Conservation (phyloP, 176 grass and related monocot genomes). For the Aechmea fasciata region DNA sequence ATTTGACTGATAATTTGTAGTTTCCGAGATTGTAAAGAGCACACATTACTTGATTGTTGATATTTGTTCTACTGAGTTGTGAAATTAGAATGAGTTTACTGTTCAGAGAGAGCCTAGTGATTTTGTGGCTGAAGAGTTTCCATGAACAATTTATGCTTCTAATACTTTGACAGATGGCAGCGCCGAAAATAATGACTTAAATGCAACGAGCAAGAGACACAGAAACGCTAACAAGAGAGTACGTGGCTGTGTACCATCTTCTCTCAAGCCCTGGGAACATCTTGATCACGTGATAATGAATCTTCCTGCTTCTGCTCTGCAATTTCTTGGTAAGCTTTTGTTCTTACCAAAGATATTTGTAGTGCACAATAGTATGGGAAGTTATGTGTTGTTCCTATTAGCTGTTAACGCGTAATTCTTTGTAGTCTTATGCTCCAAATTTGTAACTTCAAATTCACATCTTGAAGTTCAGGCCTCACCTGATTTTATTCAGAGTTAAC, state of each 20-base stretch:
- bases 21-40: background rate
- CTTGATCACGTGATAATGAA: conserved; percentile 94
- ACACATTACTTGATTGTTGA: too few species aligned
- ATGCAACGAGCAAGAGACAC: conserved; percentile 44
- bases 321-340: conserved; percentile 65
- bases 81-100: too few species aligned
- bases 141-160: background rate
- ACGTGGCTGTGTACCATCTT: conserved; percentile 33
- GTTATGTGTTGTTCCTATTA: background rate
- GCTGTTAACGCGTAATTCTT: background rate
- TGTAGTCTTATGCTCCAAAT: background rate
- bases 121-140: too few species aligned
- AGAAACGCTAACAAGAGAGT: conserved; percentile 49
- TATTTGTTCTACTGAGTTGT: too few species aligned
- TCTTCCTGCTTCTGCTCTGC: conserved; percentile 82
- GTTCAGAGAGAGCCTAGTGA: too few species aligned
- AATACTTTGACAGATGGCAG: conserved; percentile 25
- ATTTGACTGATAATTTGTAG: background rate
- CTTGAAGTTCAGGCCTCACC: background rate
- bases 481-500: too few species aligned
- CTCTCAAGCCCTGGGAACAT: conserved; percentile 57
- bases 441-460: background rate
- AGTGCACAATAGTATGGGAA: background rate
- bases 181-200: conserved; percentile 30
- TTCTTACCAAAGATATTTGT: background rate